A percentile compares a stretch with the other conserved stretches of the same genome.
Conservation (phyloP, 768 basidiomycete genomes). For the Dendrothele bispora region DNA sequence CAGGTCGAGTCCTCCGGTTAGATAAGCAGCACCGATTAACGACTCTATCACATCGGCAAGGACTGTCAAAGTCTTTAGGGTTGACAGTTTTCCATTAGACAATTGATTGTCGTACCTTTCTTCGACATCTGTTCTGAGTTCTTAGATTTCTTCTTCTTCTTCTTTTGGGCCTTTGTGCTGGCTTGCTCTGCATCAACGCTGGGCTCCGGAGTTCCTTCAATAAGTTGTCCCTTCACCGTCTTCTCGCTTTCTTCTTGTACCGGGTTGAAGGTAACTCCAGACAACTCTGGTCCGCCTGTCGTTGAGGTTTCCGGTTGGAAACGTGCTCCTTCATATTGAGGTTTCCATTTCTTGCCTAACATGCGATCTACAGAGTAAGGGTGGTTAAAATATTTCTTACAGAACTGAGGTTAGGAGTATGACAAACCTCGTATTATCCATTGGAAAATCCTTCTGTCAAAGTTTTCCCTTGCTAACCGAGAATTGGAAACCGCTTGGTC, state of each 20-base stretch:
- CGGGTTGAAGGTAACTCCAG: background rate
- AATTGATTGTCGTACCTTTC: constrained; percentile 56
- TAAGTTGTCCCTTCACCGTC: background rate
- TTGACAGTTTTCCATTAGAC: background rate
- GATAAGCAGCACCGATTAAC: constrained; percentile 75
- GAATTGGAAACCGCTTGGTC: constrained; percentile 76
- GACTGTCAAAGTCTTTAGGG: constrained; percentile 35
- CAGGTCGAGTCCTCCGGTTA: constrained; percentile 63
- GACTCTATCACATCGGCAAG: constrained; percentile 86
- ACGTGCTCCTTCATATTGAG: constrained; percentile 27
- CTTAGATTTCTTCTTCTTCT: constrained; percentile 26
- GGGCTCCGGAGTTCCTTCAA: background rate
- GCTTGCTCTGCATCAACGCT: background rate
- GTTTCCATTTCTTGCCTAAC: constrained; percentile 54
- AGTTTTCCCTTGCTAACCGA: constrained; percentile 63
- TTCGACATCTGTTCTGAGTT: constrained; percentile 57
- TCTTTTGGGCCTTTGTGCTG: constrained; percentile 11
- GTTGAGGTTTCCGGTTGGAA: background rate
- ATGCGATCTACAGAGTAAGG: constrained; percentile 40
- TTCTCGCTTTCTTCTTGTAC: background rate
- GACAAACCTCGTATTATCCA: constrained; percentile 68
- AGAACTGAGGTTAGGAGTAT: background rate
- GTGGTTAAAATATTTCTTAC: background rate
- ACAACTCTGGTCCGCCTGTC: background rate
- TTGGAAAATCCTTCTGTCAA: constrained; percentile 47